Conservation (phyloP, 2,329 filamentous ascomycete genomes). For the Bipolaris oryzae region DNA sequence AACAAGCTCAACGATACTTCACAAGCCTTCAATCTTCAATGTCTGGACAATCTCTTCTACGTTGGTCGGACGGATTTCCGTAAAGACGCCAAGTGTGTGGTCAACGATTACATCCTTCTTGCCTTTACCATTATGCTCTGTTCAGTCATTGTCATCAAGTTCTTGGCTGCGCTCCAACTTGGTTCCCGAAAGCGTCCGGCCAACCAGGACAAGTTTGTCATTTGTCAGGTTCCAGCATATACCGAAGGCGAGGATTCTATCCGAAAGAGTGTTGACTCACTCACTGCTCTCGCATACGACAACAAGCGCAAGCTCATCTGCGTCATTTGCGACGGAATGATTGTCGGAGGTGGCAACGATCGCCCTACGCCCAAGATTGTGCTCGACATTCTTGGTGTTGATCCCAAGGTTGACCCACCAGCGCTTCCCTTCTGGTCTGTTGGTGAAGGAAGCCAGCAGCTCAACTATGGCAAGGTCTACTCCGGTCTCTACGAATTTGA, state of each 20-base stretch:
- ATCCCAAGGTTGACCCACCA: constrained; percentile 94
- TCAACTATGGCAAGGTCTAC: constrained; percentile 98
- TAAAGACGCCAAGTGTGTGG: constrained; percentile 73
- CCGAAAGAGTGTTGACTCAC: constrained; percentile 88
- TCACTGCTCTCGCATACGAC: constrained; percentile 94
- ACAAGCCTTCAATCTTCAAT: constrained; percentile 75
- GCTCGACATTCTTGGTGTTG: constrained; percentile 93
- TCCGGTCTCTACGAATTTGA: constrained; percentile 97
- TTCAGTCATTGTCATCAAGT: constrained; percentile 81
- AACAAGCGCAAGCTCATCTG: constrained; percentile 98
- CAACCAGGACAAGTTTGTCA: constrained; percentile 97
- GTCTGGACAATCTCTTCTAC: constrained; percentile 83
- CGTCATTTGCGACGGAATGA: constrained; percentile 96
- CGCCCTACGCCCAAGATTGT: constrained; percentile 97
- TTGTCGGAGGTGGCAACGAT: constrained; percentile 94
- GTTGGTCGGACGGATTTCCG: constrained; percentile 86
- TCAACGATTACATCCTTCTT: constrained; percentile 90
- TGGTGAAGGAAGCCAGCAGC: constrained; percentile 84
- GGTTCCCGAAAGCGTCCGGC: constrained; percentile 87
- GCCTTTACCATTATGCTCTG: constrained; percentile 86
- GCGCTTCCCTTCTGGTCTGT: constrained; percentile 94
- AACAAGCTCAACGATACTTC: constrained; percentile 57
- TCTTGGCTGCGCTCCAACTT: constrained; percentile 89
- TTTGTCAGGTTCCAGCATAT: constrained; percentile 96
- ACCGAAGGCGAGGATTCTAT: constrained; percentile 97